Evolutionary conservation across 176 grass and related monocot genomes (phyloP).

Genomic region (Puccinellia tenuiflora): DNA sequence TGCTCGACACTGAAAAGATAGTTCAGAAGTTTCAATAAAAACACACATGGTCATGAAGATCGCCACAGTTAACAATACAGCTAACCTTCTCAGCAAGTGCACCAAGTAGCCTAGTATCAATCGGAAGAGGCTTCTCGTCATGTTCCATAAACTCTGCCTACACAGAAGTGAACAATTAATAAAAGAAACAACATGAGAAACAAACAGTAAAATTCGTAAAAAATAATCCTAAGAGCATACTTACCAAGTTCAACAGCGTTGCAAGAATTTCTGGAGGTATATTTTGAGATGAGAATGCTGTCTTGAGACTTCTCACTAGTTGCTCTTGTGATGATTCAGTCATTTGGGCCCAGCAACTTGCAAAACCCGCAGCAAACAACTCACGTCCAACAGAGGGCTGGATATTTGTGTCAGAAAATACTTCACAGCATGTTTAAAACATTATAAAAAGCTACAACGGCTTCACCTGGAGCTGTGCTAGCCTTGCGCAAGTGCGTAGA

Average conservation of each 20-base stretch:
- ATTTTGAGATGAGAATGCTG: slow-evolving; percentile 97
- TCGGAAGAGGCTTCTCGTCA: slow-evolving; percentile 98
- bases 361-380: slow-evolving; percentile 96
- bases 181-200: slow-evolving; percentile 14
- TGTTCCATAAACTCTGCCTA: slow-evolving; percentile 99
- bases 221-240: neutral
- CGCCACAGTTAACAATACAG: neutral
- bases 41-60: slow-evolving; percentile 16
- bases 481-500: slow-evolving; percentile 86
- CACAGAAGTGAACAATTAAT: slow-evolving; percentile 20
- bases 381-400: slow-evolving; percentile 95
- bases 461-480: slow-evolving; percentile 86
- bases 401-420: slow-evolving; percentile 54
- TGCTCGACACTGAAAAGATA: slow-evolving; percentile 69
- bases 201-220: neutral
- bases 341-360: slow-evolving; percentile 98
- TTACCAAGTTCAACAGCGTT: slow-evolving; percentile 89
- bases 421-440: slow-evolving; percentile 19
- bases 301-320: slow-evolving; percentile 95
- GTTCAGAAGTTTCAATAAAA: slow-evolving; percentile 12
- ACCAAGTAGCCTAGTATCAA: slow-evolving; percentile 93
- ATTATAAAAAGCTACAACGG: slow-evolving; percentile 31
- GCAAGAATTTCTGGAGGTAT: slow-evolving; percentile 97
- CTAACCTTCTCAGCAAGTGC: slow-evolving; percentile 96
- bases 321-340: slow-evolving; percentile 89